Evolutionary conservation across 1,284 basidiomycete species (phyloP).

Genomic region (Microbotryomycetes sp.): DNA sequence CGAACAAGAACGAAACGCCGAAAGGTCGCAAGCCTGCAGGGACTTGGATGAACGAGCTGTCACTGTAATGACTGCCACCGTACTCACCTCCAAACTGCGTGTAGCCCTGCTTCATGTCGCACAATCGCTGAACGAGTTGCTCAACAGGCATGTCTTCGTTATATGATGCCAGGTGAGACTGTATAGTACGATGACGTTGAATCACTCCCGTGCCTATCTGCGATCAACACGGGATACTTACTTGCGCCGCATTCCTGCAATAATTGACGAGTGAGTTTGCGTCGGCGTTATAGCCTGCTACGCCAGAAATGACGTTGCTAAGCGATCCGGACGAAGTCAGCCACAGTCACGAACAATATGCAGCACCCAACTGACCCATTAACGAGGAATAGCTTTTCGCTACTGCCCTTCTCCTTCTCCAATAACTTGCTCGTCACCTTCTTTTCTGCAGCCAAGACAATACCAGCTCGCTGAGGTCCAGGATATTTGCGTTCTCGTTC

Average conservation of each 20-base stretch:
- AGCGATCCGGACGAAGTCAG: background rate
- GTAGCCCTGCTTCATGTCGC: slow-evolving; percentile 97
- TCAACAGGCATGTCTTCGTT: slow-evolving; percentile 98
- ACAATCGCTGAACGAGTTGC: slow-evolving; percentile 83
- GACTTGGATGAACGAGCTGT: too few species aligned
- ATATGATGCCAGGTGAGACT: slow-evolving; percentile 72
- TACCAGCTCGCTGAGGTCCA: slow-evolving; percentile 48
- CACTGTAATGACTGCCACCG: too few species aligned
- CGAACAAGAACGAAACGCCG: slow-evolving; percentile 92
- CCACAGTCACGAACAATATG: slow-evolving; percentile 4
- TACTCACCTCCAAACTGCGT: slow-evolving; percentile 89
- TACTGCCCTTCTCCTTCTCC: slow-evolving; percentile 87
- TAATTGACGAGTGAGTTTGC: slow-evolving; percentile 97
- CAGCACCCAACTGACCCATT: slow-evolving; percentile 61
- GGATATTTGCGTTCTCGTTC: slow-evolving; percentile 32
- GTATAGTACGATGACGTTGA: background rate
- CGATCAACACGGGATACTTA: background rate
- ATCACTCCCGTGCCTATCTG: background rate
- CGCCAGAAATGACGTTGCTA: slow-evolving; percentile 90
- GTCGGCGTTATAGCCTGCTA: slow-evolving; percentile 93
- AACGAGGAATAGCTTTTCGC: slow-evolving; percentile 94
- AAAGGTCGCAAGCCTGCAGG: slow-evolving; percentile 94
- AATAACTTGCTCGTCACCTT: slow-evolving; percentile 97
- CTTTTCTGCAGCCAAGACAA: slow-evolving; percentile 98
- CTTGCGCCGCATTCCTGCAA: slow-evolving; percentile 81